Conservation (phyloP, 176 grass and related monocot genomes). For the Aegilops longissima region DNA sequence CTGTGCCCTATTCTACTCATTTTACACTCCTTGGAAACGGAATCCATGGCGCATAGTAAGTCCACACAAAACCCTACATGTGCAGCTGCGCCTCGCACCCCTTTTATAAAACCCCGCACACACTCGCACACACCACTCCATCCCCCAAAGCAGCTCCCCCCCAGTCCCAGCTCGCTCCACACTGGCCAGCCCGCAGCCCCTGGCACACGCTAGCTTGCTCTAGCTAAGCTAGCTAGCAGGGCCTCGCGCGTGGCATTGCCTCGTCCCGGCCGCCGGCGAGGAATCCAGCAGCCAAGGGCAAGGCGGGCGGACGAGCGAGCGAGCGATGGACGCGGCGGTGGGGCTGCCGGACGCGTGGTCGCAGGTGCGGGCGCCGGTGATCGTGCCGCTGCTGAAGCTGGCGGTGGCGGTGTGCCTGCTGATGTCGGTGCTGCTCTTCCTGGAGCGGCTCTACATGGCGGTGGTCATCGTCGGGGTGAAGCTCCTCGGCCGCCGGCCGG, state of each 20-base stretch:
- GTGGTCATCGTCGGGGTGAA: constrained; percentile 54
- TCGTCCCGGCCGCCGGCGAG: background rate
- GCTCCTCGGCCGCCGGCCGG: constrained; percentile 43
- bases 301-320: too few relatives aligned
- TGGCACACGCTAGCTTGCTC: background rate
- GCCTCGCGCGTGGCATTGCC: background rate
- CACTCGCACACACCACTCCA: constrained; percentile 22
- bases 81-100: background rate
- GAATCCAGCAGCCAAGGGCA: background rate
- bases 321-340: constrained; percentile 32
- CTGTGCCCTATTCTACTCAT: background rate
- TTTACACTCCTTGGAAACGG: background rate
- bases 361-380: constrained; percentile 62
- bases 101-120: constrained; percentile 26
- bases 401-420: constrained; percentile 62
- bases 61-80: constrained; percentile 26
- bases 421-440: constrained; percentile 71
- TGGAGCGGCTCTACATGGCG: constrained; percentile 70
- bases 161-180: background rate
- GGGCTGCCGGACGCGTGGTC: constrained; percentile 62
- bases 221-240: background rate
- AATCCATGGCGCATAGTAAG: background rate
- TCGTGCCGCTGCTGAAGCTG: constrained; percentile 64
- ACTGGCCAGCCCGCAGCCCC: background rate
- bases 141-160: background rate